These are phyloP conservation scores for Pythium oligandrum DNA, from an alignment of 352 stramenopile species.

Conservation along the genomic window DNA sequence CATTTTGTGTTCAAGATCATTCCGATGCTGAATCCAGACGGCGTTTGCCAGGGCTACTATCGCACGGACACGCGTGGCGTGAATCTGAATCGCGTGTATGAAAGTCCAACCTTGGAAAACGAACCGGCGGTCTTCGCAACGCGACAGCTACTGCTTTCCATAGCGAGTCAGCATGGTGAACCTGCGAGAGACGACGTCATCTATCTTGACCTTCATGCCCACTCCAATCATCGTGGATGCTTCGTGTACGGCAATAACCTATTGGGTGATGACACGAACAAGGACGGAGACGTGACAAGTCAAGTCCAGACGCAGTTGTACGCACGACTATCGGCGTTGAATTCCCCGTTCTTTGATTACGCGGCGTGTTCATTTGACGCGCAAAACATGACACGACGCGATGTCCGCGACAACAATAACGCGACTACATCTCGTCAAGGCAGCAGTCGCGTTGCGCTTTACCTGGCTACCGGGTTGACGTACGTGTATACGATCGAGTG, in stretches of 20 bases:
- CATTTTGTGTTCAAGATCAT: slow-evolving; percentile 81
- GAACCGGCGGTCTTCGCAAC: slow-evolving; percentile 70
- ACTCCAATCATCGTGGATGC: slow-evolving; percentile 84
- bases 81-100: slow-evolving; percentile 91
- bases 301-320: slow-evolving; percentile 87
- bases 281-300: slow-evolving; percentile 11
- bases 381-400: slow-evolving; percentile 67
- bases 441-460: slow-evolving; percentile 73
- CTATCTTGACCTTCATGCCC: slow-evolving; percentile 90
- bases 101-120: slow-evolving; percentile 27
- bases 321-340: slow-evolving; percentile 56
- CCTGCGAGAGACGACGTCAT: slow-evolving; percentile 30
- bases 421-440: slow-evolving; percentile 56
- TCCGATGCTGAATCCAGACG: slow-evolving; percentile 83
- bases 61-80: slow-evolving; percentile 78
- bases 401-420: slow-evolving; percentile 56
- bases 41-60: slow-evolving; percentile 85
- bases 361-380: slow-evolving; percentile 78
- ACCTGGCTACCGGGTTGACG: slow-evolving; percentile 55
- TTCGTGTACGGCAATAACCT: slow-evolving; percentile 91
- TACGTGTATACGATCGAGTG: slow-evolving; percentile 91
- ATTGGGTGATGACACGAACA: slow-evolving; percentile 11
- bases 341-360: slow-evolving; percentile 86
- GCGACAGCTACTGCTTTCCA: slow-evolving; percentile 42
- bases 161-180: slow-evolving; percentile 25